These are phyloP conservation scores for Solanum chmielewskii DNA, from an alignment of 257 asterid genomes.

Conservation along the genomic window DNA sequence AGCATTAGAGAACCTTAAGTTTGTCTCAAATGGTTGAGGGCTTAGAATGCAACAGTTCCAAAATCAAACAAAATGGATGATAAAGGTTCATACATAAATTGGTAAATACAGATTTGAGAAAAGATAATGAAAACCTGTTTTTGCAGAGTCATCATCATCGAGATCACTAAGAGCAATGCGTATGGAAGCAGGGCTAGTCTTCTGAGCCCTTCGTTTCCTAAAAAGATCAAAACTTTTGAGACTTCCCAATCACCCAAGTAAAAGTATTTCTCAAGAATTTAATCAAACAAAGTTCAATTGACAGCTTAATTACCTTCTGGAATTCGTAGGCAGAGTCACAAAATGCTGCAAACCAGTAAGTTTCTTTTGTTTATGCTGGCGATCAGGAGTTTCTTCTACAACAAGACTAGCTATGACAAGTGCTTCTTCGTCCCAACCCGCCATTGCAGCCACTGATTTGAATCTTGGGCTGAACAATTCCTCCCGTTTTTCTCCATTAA, in stretches of 20 bases:
- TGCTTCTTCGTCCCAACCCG: slow-evolving; percentile 98
- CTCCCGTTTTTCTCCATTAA: slow-evolving; percentile 19
- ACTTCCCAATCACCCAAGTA: neutral
- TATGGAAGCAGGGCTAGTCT: slow-evolving; percentile 24
- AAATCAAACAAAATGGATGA: neutral
- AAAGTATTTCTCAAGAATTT: too few species aligned
- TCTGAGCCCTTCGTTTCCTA: slow-evolving; percentile 61
- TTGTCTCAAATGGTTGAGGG: neutral
- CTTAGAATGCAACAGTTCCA: neutral
- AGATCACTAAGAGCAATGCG: slow-evolving; percentile 47
- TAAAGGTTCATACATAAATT: neutral
- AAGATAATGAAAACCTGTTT: neutral
- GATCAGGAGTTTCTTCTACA: slow-evolving; percentile 89
- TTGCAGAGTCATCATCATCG: slow-evolving; percentile 10
- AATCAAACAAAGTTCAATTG: neutral
- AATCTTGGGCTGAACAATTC: slow-evolving; percentile 69
- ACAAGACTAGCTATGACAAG: slow-evolving; percentile 54
- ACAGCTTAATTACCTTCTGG: slow-evolving; percentile 44
- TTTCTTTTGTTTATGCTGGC: slow-evolving; percentile 40
- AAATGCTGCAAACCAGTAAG: slow-evolving; percentile 22
- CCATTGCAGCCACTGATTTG: slow-evolving; percentile 80
- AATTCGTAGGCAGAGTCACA: slow-evolving; percentile 62
- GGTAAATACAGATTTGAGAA: neutral
- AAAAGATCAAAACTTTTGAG: neutral
- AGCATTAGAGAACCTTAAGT: neutral